These are phyloP conservation scores for Polyporus tsugae DNA, from an alignment of 1,284 basidiomycete genomes.

Conservation along the genomic window DNA sequence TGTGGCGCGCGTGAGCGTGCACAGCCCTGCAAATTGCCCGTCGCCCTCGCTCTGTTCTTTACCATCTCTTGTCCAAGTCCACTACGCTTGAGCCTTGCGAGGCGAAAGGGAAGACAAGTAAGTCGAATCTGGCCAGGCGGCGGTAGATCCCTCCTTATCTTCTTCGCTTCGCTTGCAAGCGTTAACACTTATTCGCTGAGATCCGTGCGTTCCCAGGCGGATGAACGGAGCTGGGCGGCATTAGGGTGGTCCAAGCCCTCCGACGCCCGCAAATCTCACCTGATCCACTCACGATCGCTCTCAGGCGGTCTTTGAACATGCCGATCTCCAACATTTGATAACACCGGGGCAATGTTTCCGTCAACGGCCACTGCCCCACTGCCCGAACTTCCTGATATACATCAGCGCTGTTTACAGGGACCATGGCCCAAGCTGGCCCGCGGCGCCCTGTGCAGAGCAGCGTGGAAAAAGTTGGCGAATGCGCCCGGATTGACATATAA, in stretches of 20 bases:
- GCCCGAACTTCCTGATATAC: not conserved
- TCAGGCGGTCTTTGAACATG: not conserved
- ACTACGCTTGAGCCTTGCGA: not conserved
- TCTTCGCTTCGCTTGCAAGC: not conserved
- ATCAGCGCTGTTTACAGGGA: not conserved
- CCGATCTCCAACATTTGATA: not conserved
- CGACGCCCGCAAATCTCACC: constrained; percentile 1
- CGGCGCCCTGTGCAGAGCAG: not conserved
- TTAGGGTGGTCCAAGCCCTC: not conserved
- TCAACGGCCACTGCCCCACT: not conserved
- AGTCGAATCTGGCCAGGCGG: not conserved
- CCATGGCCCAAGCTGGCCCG: not conserved
- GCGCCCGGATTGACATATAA: not conserved
- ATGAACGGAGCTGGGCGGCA: not conserved
- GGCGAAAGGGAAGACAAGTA: not conserved
- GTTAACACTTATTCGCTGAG: not conserved
- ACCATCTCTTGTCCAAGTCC: not conserved
- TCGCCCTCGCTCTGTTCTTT: not conserved
- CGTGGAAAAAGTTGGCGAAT: not conserved
- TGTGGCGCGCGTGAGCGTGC: not conserved
- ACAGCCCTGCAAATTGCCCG: too few relatives aligned
- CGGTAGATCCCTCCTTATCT: not conserved
- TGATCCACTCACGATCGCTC: not conserved
- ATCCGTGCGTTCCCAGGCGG: not conserved
- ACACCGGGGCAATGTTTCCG: not conserved